Base-by-base conservation (phyloP, 129 eudicot genomes). In the Flaveria robusta region DNA sequence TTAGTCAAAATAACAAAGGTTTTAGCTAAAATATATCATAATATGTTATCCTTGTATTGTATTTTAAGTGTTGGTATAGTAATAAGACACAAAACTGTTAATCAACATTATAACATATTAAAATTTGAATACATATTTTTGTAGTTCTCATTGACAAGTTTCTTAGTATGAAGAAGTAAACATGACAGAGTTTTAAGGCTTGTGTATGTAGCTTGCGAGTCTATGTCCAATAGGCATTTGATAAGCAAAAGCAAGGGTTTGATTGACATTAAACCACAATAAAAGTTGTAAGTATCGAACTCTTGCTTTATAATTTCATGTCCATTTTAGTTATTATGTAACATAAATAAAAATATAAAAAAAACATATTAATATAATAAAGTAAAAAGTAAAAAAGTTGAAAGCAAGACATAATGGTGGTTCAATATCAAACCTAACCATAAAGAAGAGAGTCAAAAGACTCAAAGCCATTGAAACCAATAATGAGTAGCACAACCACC, bases 391-490 rank as follows among this genome's bases (percentile, higher is more conserved):
- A 46, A 15, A 45, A 62, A 34, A 49, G 77, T 70, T 70, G 76
- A 60, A 78, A 59, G 71, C 63, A 70, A 43, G 24, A 11, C 69
- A 78, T 70, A 78, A 45, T 70, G 70, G 82, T 70, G 51, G 66
- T 69, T 78, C 70, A 70, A 19, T 41, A 75, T 59, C 52, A 70
- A 70, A 78, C 82, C 82, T 78, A 78, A 78, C 76, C 68, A 69
- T 41, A 55, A 69, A 56, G 46, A 78, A 55, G 72, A 42, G 70
- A 46, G 76, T 70, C 71, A 78, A 78, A 78, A 46, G 77, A 70
- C 71, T 58, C 64, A 69, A 77, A 43, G 70, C 59, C 58, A 26
- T 78, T 56, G 69, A 43, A 69, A 58, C 37, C 51, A 78, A 70
- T 45, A 69, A 58, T 59, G 62, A 78, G 52, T 43, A 70, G 71